phyloP scores from a whole-genome alignment of 345 rosid genomes.

The Schrenkiella parvula region DNA sequence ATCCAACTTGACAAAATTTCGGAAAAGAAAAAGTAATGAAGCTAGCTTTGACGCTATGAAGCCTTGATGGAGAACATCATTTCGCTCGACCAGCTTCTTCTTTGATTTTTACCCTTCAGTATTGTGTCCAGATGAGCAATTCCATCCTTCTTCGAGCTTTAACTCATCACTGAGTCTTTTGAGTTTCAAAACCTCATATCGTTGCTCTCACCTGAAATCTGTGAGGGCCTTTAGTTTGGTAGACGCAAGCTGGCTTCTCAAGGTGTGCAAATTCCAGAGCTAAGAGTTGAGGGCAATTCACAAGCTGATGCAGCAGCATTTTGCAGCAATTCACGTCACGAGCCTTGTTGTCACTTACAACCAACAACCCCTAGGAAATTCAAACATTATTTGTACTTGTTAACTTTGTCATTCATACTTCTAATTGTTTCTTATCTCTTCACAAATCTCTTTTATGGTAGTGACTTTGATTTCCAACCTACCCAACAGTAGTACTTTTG shows the following conservation, averaged over 20 bases:
- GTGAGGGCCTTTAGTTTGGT: background rate
- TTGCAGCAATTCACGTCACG: background rate
- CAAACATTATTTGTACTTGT: background rate
- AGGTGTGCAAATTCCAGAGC: background rate
- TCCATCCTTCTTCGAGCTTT: background rate
- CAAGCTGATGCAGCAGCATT: background rate
- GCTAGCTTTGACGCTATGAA: background rate
- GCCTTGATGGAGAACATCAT: constrained; percentile 1
- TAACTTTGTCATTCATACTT: background rate
- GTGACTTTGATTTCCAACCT: background rate
- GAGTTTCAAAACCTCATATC: background rate
- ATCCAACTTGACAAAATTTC: constrained; percentile 34
- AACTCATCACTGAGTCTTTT: background rate
- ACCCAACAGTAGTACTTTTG: background rate
- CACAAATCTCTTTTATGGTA: background rate
- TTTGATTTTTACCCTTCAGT: background rate
- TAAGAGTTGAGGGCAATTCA: background rate
- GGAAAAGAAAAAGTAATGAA: constrained; percentile 20
- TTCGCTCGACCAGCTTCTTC: background rate
- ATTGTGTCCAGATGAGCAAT: background rate
- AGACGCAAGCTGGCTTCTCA: background rate
- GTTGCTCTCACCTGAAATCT: too few species aligned
- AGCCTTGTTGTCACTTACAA: background rate
- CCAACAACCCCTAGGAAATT: background rate
- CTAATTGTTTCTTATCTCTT: background rate